These are phyloP conservation scores for Emericellopsis atlantica DNA, from an alignment of 2,329 filamentous ascomycete genomes.

Conservation along the genomic window DNA sequence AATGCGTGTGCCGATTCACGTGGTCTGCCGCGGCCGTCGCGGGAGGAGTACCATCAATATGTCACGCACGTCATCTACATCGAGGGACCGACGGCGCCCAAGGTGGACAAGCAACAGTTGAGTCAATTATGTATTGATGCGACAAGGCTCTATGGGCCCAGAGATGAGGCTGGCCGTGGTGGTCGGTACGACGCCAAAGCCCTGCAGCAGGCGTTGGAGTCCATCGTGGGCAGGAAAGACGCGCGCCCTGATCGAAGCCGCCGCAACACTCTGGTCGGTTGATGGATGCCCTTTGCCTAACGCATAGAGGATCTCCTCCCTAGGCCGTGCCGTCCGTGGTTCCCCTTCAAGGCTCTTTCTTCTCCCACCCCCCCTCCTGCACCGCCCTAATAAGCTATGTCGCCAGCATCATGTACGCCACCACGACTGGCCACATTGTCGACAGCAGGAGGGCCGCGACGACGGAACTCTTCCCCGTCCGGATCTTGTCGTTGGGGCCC, in stretches of 20 bases:
- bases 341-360: too few species aligned
- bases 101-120: constrained; percentile 55
- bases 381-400: too few species aligned
- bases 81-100: constrained; percentile 56
- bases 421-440: constrained; percentile 20
- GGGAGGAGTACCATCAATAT: constrained; percentile 48
- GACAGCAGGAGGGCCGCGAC: constrained; percentile 18
- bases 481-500: constrained; percentile 20
- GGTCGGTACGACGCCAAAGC: constrained; percentile 65
- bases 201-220: constrained; percentile 62
- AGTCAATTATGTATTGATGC: constrained; percentile 60
- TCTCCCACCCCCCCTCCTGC: too few species aligned
- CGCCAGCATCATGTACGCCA: constrained; percentile 16
- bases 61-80: constrained; percentile 78
- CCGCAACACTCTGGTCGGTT: constrained; percentile 29
- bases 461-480: constrained; percentile 13
- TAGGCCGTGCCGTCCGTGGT: too few species aligned
- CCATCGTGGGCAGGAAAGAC: constrained; percentile 52
- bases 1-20: constrained; percentile 61
- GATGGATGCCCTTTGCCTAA: not conserved
- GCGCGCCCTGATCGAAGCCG: constrained; percentile 22
- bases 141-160: constrained; percentile 64
- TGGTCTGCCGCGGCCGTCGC: constrained; percentile 23
- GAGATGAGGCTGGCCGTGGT: constrained; percentile 24
- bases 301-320: too few species aligned